Evolutionary conservation across 176 grass and related monocot genomes (phyloP).

Genomic region (Chloris gayana): DNA sequence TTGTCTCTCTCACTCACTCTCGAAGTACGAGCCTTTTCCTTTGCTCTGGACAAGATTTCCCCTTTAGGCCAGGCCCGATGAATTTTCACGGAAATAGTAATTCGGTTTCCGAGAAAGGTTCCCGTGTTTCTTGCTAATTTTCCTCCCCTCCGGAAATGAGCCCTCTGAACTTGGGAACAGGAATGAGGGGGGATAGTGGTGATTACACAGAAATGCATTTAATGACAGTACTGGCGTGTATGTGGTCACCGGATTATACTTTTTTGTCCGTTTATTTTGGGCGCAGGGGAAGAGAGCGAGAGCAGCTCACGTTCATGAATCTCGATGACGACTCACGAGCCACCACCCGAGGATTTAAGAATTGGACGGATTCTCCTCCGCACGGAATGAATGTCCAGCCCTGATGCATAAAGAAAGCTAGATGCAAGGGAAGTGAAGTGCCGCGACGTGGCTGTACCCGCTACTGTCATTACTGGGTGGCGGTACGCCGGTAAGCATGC

Average conservation of each 20-base stretch:
- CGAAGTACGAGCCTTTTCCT: constrained; percentile 29
- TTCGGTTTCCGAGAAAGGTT: not conserved
- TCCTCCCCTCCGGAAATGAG: constrained; percentile 25
- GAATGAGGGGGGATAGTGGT: not conserved
- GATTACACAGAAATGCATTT: constrained; percentile 6
- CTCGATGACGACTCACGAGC: not conserved
- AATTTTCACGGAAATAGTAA: not conserved
- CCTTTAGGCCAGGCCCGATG: not conserved
- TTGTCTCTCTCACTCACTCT: not conserved
- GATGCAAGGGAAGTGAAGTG: not conserved
- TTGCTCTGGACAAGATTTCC: constrained; percentile 27
- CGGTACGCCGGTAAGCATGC: not conserved
- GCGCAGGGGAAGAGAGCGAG: not conserved
- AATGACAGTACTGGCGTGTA: not conserved
- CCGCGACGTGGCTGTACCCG: not conserved
- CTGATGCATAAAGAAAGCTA: not conserved
- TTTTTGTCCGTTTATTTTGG: not conserved
- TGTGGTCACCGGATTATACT: not conserved
- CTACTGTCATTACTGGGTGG: not conserved
- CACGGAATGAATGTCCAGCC: constrained; percentile 25
- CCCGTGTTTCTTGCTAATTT: not conserved
- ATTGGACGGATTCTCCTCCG: not conserved
- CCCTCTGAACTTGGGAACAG: not conserved
- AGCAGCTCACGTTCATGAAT: not conserved
- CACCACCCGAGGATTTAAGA: constrained; percentile 25